phyloP scores from a whole-genome alignment of 768 basidiomycete genomes.

The Symmetrospora coprosmae region DNA sequence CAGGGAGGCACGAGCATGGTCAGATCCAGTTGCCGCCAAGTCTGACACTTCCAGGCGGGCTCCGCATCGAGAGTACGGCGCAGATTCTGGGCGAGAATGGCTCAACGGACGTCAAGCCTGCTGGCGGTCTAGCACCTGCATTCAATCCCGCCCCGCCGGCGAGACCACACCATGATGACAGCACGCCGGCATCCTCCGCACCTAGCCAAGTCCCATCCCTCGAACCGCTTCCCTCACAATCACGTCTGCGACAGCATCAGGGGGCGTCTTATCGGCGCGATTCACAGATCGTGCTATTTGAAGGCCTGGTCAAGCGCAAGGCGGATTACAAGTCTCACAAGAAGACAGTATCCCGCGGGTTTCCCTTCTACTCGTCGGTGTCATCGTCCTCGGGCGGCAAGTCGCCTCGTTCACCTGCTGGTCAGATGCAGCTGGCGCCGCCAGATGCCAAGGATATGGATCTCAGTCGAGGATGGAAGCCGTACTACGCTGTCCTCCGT shows the following conservation, averaged over 20 bases:
- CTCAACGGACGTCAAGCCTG: background rate
- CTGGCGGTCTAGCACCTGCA: background rate
- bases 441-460: slow-evolving; percentile 27
- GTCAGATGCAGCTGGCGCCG: slow-evolving; percentile 8
- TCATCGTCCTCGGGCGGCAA: slow-evolving; percentile 15
- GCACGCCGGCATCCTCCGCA: no score
- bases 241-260: no score
- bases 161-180: background rate
- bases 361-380: background rate
- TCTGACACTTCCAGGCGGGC: background rate
- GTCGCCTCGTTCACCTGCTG: slow-evolving; percentile 39
- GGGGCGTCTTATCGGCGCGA: slow-evolving; percentile 23
- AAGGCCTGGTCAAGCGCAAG: slow-evolving; percentile 59
- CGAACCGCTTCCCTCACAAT: no score
- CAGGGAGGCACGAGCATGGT: no score
- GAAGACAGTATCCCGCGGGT: background rate
- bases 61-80: slow-evolving; percentile 1
- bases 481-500: slow-evolving; percentile 67
- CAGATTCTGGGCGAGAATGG: background rate
- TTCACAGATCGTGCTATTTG: slow-evolving; percentile 64
- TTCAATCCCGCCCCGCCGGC: background rate
- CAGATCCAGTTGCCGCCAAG: background rate
- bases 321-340: slow-evolving; percentile 8
- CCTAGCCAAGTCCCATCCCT: no score
- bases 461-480: slow-evolving; percentile 65